Conservation (phyloP, 768 basidiomycete genomes). For the Pulveroboletus sp. region DNA sequence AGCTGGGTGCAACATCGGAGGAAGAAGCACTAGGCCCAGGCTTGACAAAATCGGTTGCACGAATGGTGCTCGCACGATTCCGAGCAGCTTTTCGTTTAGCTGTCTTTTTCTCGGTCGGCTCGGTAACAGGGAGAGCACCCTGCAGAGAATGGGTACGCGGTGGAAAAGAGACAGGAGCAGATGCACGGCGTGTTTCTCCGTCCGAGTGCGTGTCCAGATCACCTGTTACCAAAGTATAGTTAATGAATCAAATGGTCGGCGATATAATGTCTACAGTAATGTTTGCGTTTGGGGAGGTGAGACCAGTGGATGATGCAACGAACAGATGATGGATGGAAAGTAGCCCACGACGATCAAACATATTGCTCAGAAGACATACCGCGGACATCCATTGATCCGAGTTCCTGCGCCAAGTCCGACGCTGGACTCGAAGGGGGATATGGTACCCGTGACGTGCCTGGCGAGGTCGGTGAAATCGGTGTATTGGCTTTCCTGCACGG, state of each 20-base stretch:
- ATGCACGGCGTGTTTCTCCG: conserved; percentile 1
- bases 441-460: neutral
- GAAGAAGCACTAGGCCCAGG: conserved; percentile 5
- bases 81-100: conserved; percentile 14
- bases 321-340: too few species aligned
- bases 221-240: conserved; percentile 12
- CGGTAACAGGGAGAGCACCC: conserved; percentile 1
- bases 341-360: neutral
- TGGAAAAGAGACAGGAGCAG: neutral
- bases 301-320: neutral
- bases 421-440: conserved; percentile 18
- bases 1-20: conserved; percentile 1
- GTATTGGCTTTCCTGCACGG: neutral
- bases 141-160: conserved; percentile 24
- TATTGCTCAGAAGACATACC: conserved; percentile 21
- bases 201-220: conserved; percentile 8
- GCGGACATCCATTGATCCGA: conserved; percentile 23
- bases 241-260: conserved; percentile 1
- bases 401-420: conserved; percentile 16
- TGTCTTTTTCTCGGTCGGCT: conserved; percentile 12
- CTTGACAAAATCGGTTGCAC: conserved; percentile 42
- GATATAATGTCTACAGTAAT: neutral
- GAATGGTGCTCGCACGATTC: conserved; percentile 51
- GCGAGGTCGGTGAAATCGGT: conserved; percentile 3
- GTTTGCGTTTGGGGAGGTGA: neutral